Evolutionary conservation across 345 rosid species (phyloP).

Genomic region (Linum lewisii): DNA sequence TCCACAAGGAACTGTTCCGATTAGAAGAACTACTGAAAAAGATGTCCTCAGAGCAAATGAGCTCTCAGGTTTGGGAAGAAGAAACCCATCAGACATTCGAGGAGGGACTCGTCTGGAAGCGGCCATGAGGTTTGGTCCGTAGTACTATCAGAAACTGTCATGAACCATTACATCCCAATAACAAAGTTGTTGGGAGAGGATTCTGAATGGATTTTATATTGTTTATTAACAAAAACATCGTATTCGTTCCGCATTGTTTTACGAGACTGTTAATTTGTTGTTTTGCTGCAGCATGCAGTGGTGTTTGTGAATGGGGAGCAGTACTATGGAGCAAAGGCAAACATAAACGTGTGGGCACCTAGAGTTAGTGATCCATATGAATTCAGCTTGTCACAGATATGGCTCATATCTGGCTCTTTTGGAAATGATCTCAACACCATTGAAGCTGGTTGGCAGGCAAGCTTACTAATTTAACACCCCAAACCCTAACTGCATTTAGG

Average conservation of each 20-base stretch:
- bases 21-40: slow-evolving; percentile 18
- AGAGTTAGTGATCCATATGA: slow-evolving; percentile 16
- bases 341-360: slow-evolving; percentile 27
- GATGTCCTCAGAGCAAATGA: slow-evolving; percentile 23
- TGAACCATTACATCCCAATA: too few relatives aligned
- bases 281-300: slow-evolving; percentile 23
- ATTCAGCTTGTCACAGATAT: slow-evolving; percentile 27
- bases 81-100: slow-evolving; percentile 18
- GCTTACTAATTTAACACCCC: neutral
- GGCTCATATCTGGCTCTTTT: slow-evolving; percentile 30
- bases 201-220: too few relatives aligned
- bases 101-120: slow-evolving; percentile 19
- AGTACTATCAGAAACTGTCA: too few relatives aligned
- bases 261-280: neutral
- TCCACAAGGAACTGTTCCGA: slow-evolving; percentile 28
- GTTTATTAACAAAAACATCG: too few relatives aligned
- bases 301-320: slow-evolving; percentile 27
- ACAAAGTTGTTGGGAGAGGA: too few relatives aligned
- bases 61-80: slow-evolving; percentile 18
- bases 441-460: slow-evolving; percentile 34
- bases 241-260: neutral
- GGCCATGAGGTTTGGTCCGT: slow-evolving; percentile 23
- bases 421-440: slow-evolving; percentile 27
- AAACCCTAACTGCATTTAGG: neutral
- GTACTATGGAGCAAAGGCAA: slow-evolving; percentile 29